Evolutionary conservation across 2,329 filamentous ascomycete genomes (phyloP).

Genomic region (Calonectria fujianensis): DNA sequence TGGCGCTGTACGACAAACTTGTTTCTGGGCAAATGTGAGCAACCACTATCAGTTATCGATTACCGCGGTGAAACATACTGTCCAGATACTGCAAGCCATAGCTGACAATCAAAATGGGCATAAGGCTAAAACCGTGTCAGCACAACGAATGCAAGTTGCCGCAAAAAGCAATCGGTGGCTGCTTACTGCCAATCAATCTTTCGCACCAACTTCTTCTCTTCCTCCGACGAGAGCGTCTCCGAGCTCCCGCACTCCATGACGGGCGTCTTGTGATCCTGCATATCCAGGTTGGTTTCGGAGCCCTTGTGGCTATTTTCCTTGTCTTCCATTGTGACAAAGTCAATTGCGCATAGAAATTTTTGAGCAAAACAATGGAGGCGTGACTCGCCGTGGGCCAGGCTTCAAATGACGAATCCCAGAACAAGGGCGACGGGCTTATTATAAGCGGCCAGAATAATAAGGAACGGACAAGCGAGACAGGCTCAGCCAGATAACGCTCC

Average conservation of each 20-base stretch:
- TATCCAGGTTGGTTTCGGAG: conserved; percentile 1
- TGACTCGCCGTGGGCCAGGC: not conserved
- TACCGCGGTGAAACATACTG: conserved; percentile 17
- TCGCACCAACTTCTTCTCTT: conserved; percentile 45
- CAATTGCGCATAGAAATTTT: not conserved
- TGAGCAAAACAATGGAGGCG: not conserved
- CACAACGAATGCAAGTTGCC: not conserved
- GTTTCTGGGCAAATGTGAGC: conserved; percentile 29
- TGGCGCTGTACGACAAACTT: conserved; percentile 42
- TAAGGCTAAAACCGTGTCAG: conserved; percentile 25
- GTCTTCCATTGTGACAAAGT: conserved; percentile 22
- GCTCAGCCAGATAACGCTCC: conserved; percentile 14
- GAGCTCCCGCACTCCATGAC: conserved; percentile 27
- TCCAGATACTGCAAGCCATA: conserved; percentile 42
- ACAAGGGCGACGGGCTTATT: not conserved
- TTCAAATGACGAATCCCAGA: not conserved
- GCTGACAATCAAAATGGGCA: conserved; percentile 41
- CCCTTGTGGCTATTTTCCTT: conserved; percentile 17
- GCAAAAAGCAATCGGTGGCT: not conserved
- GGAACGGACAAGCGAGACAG: not conserved
- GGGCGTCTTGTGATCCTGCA: conserved; percentile 23
- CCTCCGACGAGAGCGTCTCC: conserved; percentile 27
- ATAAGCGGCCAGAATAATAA: not conserved
- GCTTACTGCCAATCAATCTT: conserved; percentile 45
- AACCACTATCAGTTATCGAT: too few relatives aligned